Evolutionary conservation across 1,139 yeast species (phyloP).

Genomic region (Suhomyces taliae): DNA sequence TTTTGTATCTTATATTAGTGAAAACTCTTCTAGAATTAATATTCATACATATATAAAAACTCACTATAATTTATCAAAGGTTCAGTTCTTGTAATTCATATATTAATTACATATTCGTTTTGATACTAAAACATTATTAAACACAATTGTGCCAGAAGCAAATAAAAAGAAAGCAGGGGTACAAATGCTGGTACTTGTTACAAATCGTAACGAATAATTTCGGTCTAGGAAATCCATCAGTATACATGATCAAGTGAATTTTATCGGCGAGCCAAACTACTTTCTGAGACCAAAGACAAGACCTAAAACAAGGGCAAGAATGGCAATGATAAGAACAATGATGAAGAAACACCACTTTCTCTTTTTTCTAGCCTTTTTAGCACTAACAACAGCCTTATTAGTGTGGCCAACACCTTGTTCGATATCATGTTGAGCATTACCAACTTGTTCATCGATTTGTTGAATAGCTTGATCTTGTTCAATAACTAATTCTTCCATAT

Average conservation of each 20-base stretch:
- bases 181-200: conserved; percentile 7
- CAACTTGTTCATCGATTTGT: conserved; percentile 79
- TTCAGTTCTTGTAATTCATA: neutral
- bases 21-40: too few species aligned
- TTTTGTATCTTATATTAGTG: too few species aligned
- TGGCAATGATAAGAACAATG: conserved; percentile 55
- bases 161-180: conserved; percentile 1
- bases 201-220: conserved; percentile 9
- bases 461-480: conserved; percentile 92
- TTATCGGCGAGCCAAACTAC: neutral
- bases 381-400: conserved; percentile 83
- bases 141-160: conserved; percentile 6
- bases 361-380: conserved; percentile 89
- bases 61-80: too few species aligned
- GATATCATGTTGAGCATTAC: conserved; percentile 82
- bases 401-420: conserved; percentile 96
- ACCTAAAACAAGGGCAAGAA: conserved; percentile 68
- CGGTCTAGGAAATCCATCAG: conserved; percentile 9
- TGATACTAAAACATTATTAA: conserved; percentile 8
- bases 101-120: neutral
- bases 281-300: conserved; percentile 39
- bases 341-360: conserved; percentile 84
- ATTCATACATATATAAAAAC: too few species aligned
- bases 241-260: conserved; percentile 7
- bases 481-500: conserved; percentile 94